Evolutionary conservation across 805 yeast genomes (phyloP).

Genomic region (Lipomyces yamanashiensis): DNA sequence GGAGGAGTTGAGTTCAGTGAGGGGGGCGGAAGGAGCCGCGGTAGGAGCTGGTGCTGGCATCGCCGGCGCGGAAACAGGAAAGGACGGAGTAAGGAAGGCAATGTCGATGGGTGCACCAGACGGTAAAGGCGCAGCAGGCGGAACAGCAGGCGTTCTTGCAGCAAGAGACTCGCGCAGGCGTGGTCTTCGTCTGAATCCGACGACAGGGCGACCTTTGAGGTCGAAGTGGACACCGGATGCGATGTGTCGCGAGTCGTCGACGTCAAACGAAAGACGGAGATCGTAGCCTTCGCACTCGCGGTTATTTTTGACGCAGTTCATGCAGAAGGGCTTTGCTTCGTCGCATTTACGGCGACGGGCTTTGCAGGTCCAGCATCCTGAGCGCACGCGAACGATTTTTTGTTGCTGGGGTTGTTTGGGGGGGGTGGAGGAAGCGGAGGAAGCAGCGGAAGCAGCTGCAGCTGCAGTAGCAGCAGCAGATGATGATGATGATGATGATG

Average conservation of each 20-base stretch:
- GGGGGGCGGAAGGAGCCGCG: neutral
- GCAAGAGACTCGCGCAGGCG: constrained; percentile 34
- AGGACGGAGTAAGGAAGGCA: constrained; percentile 19
- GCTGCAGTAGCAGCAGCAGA: neutral
- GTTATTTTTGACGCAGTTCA: constrained; percentile 46
- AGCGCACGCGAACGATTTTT: constrained; percentile 42
- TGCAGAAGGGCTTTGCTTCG: constrained; percentile 64
- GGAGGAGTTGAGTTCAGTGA: no score
- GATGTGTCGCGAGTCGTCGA: constrained; percentile 35
- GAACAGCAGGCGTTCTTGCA: constrained; percentile 17
- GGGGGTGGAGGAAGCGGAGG: constrained; percentile 1
- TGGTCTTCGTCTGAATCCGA: constrained; percentile 36
- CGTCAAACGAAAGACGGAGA: constrained; percentile 36
- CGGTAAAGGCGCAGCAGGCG: constrained; percentile 8
- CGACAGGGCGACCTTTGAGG: constrained; percentile 33
- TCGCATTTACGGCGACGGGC: constrained; percentile 71
- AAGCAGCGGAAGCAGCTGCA: neutral
- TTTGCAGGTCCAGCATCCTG: constrained; percentile 66
- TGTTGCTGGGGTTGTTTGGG: constrained; percentile 19
- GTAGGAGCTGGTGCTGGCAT: neutral
- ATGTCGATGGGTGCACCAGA: constrained; percentile 14
- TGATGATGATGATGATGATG: neutral
- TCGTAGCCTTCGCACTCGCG: constrained; percentile 39
- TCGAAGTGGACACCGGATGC: constrained; percentile 34
- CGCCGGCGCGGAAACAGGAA: neutral